Evolutionary conservation across 768 basidiomycete genomes (phyloP), one percentile per base, ranked within the genome.

Genomic region (Amanita rimosa): DNA sequence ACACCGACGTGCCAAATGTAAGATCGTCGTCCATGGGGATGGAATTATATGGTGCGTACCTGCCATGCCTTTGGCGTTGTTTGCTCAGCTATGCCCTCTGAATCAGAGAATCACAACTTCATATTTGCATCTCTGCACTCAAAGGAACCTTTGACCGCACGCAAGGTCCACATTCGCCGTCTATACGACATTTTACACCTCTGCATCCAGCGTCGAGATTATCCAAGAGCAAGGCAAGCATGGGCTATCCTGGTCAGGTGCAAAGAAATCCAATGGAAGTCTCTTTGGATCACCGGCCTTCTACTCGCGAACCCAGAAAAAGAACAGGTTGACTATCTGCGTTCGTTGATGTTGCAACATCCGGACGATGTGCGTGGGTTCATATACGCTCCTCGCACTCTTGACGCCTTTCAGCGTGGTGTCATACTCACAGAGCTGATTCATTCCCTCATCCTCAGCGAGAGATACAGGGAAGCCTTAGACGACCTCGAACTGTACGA

Each of bases 401-500:
- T 11, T 47, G 21, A 42, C 46, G 14, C 39, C 49, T 29, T 21
- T 34, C 57, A 95, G 92, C 78, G 78, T 57, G 84, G 89, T 62
- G 53, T 64, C 21, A 79, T 95, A 36, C 68, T 96, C 8, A 77
- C 78, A 55, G 90, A 94, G 58, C 64, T 94, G 3, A 67, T 85
- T 8, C 71, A 91, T 21, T 70, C 78, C 27, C 68, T 92, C 17
- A 78, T 92, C 49, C 55, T 74, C 16, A 61, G 70, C 16, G 73
- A 69, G 4, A 72, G 71, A 57, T 71, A 85, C 56, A 71, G 72
- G 49, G 78, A 83, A 46, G 93, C 92, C 1, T 66, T 92, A 48
- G 85, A 90, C 52, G 88, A 96, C 60, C 67, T 95, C 10, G 88
- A 93, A 59, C 72, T 93, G 89, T 92, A 64, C 54, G 77, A 64